Conservation (phyloP, 1,284 basidiomycete species). For the Sanghuangporus sanghuang region DNA sequence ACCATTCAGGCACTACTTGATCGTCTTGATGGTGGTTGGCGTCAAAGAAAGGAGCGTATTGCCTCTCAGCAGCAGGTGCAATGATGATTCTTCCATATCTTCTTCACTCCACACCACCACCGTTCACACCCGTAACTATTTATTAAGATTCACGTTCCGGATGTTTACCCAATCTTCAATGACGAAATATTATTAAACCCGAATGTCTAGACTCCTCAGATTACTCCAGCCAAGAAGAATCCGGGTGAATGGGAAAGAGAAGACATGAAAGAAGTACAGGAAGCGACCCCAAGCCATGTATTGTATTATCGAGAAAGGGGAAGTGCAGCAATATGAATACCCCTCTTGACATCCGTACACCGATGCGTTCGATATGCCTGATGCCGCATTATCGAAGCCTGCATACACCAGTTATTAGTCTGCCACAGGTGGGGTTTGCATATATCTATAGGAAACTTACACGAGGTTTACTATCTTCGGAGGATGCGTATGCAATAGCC, state of each 20-base stretch:
- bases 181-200: not conserved
- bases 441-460: conserved; percentile 30
- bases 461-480: conserved; percentile 45
- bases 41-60: conserved; percentile 5
- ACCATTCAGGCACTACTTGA: conserved; percentile 57
- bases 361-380: not conserved
- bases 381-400: not conserved
- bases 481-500: conserved; percentile 65
- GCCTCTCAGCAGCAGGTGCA: not conserved
- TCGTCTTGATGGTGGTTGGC: conserved; percentile 49
- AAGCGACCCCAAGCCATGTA: not conserved
- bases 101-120: not conserved
- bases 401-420: not conserved
- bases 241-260: not conserved
- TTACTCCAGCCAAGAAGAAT: not conserved
- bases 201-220: not conserved
- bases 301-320: not conserved
- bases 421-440: not conserved
- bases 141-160: not conserved
- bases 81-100: not conserved
- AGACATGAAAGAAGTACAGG: too few relatives aligned
- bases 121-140: not conserved
- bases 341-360: not conserved
- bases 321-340: not conserved
- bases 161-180: not conserved